Evolutionary conservation across 306 rosid genomes (phyloP).

Genomic region (Fagus sylvatica): DNA sequence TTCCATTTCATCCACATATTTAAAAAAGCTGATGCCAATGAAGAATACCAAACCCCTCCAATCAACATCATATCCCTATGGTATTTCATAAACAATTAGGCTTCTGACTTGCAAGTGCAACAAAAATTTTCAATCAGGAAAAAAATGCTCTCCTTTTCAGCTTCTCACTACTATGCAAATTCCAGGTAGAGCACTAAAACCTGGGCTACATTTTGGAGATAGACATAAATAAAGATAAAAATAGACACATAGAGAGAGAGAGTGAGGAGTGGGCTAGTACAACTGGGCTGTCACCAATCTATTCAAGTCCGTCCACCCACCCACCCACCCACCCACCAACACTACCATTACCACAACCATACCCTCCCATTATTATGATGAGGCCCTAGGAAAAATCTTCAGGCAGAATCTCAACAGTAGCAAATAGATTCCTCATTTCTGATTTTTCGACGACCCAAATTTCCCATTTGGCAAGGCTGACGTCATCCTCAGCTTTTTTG

Average conservation of each 20-base stretch:
- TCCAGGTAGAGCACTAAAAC: neutral
- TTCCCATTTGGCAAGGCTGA: conserved; percentile 38
- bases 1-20: conserved; percentile 31
- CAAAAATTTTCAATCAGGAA: neutral
- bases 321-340: conserved; percentile 40
- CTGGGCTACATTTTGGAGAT: neutral
- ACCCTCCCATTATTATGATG: conserved; percentile 50
- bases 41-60: conserved; percentile 20
- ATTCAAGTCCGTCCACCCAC: conserved; percentile 33
- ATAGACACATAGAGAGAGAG: conserved; percentile 11
- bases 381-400: conserved; percentile 55
- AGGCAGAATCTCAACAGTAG: conserved; percentile 71
- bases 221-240: neutral
- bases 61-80: neutral
- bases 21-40: conserved; percentile 24
- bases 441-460: conserved; percentile 39
- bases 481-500: conserved; percentile 28
- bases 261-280: conserved; percentile 27
- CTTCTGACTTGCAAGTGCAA: conserved; percentile 6
- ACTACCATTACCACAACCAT: conserved; percentile 30
- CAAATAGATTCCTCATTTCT: conserved; percentile 56
- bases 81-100: neutral
- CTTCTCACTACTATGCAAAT: neutral
- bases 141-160: conserved; percentile 6
- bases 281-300: conserved; percentile 35